These are phyloP conservation scores for Coprinopsis marcescibilis DNA, from an alignment of 768 basidiomycete genomes.

Conservation along the genomic window DNA sequence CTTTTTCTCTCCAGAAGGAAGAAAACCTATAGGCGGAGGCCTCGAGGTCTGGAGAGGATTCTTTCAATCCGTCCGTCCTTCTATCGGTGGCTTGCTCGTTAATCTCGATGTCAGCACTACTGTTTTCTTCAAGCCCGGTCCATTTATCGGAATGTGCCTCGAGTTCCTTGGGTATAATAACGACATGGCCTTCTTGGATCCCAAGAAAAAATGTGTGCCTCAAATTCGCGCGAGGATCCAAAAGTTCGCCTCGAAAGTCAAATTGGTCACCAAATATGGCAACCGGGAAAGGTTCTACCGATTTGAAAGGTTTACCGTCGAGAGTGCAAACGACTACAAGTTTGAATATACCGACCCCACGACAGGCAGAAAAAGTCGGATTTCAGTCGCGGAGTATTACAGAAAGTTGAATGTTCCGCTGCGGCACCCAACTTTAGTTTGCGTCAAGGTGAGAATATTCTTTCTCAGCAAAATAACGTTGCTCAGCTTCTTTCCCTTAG, in stretches of 20 bases:
- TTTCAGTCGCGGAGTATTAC: slow-evolving; percentile 38
- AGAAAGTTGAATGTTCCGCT: slow-evolving; percentile 22
- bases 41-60: slow-evolving; percentile 74
- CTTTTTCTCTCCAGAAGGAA: slow-evolving; percentile 63
- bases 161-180: slow-evolving; percentile 1
- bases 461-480: not conserved
- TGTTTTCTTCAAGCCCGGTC: slow-evolving; percentile 65
- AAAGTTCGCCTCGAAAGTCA: slow-evolving; percentile 30
- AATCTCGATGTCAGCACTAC: slow-evolving; percentile 80
- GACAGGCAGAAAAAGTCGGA: slow-evolving; percentile 30
- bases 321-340: slow-evolving; percentile 40
- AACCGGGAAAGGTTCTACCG: slow-evolving; percentile 31
- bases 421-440: slow-evolving; percentile 46
- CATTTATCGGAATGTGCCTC: slow-evolving; percentile 50
- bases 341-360: slow-evolving; percentile 53
- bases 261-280: slow-evolving; percentile 22
- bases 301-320: slow-evolving; percentile 47
- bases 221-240: slow-evolving; percentile 43
- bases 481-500: slow-evolving; percentile 28
- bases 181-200: slow-evolving; percentile 19
- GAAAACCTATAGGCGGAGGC: slow-evolving; percentile 48
- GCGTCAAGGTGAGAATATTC: slow-evolving; percentile 45
- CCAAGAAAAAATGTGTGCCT: slow-evolving; percentile 40
- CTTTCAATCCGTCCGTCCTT: slow-evolving; percentile 74
- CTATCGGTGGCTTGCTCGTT: slow-evolving; percentile 55